phyloP scores from a whole-genome alignment of 169 alveolate genomes.

The Plasmodium vivax region DNA sequence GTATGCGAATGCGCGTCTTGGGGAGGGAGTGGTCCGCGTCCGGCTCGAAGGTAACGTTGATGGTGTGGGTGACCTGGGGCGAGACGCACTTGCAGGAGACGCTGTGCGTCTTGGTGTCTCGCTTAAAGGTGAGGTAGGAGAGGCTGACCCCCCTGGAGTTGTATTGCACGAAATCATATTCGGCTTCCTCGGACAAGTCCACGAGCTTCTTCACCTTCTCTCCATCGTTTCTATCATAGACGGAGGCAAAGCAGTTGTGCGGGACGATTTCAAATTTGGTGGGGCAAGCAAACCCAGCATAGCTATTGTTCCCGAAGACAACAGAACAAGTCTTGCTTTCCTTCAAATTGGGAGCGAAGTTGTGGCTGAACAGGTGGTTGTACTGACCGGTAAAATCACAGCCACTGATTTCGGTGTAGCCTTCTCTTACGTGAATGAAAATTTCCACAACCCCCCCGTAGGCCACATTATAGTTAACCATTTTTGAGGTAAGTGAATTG shows the following conservation, averaged over 20 bases:
- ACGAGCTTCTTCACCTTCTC: slow-evolving; percentile 15
- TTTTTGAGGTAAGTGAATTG: background rate
- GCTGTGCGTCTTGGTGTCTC: background rate
- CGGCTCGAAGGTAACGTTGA: slow-evolving; percentile 11
- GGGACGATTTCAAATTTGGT: slow-evolving; percentile 14
- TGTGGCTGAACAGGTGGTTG: slow-evolving; percentile 8
- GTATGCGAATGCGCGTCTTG: slow-evolving; percentile 4
- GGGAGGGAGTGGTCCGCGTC: background rate
- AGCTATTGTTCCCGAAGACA: slow-evolving; percentile 13
- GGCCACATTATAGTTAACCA: background rate
- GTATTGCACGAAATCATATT: slow-evolving; percentile 24
- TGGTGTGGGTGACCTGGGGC: slow-evolving; percentile 4
- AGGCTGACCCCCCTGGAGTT: slow-evolving; percentile 24
- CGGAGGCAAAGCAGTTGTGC: slow-evolving; percentile 14
- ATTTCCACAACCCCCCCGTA: slow-evolving; percentile 20
- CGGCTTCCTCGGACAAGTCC: slow-evolving; percentile 20
- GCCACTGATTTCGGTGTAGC: slow-evolving; percentile 39
- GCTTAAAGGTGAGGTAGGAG: slow-evolving; percentile 32
- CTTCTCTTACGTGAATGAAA: slow-evolving; percentile 7
- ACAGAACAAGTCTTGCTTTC: slow-evolving; percentile 14
- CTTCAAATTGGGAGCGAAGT: background rate
- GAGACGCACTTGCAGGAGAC: slow-evolving; percentile 50
- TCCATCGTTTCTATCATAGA: slow-evolving; percentile 23
- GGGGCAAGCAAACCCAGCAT: slow-evolving; percentile 68
- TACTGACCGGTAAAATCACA: slow-evolving; percentile 70